These are phyloP conservation scores for Stentor roeselii DNA, from an alignment of 73 alveolate species.

Conservation along the genomic window DNA sequence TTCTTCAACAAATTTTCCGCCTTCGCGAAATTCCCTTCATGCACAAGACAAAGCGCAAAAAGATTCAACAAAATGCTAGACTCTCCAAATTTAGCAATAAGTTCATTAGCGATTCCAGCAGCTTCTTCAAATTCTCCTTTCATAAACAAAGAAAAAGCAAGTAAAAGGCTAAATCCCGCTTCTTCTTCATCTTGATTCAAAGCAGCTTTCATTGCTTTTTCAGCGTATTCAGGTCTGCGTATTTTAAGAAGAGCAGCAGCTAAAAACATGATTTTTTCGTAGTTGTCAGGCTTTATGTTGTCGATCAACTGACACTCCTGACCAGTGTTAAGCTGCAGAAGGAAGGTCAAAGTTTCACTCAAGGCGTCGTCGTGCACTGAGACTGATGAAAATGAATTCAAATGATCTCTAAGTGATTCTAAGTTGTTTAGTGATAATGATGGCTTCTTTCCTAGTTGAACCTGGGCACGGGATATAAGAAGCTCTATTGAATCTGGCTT, in stretches of 20 bases:
- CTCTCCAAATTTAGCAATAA: background rate
- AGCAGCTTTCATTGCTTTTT: background rate
- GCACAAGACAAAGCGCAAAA: background rate
- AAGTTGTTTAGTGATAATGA: background rate
- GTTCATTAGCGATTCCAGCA: background rate
- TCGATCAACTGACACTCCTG: background rate
- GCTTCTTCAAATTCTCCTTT: slow-evolving; percentile 25
- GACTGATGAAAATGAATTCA: background rate
- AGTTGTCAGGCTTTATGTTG: background rate
- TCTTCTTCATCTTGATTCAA: background rate
- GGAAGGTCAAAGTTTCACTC: background rate
- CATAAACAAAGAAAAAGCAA: background rate
- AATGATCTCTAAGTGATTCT: background rate
- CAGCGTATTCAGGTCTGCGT: background rate
- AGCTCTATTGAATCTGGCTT: background rate
- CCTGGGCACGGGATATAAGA: background rate
- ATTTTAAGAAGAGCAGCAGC: slow-evolving; percentile 4
- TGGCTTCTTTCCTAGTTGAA: background rate
- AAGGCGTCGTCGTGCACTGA: background rate
- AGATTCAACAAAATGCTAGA: background rate
- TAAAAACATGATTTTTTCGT: background rate
- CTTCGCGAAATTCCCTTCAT: slow-evolving; percentile 3
- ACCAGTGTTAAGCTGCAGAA: background rate
- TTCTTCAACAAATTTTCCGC: slow-evolving; percentile 7
- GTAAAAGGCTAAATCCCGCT: background rate